Percentiles rank a stretch among this genome's conserved stretches.
These are phyloP conservation scores for Lactuca sativa DNA, from an alignment of 129 eudicot species.

Conservation along the genomic window DNA sequence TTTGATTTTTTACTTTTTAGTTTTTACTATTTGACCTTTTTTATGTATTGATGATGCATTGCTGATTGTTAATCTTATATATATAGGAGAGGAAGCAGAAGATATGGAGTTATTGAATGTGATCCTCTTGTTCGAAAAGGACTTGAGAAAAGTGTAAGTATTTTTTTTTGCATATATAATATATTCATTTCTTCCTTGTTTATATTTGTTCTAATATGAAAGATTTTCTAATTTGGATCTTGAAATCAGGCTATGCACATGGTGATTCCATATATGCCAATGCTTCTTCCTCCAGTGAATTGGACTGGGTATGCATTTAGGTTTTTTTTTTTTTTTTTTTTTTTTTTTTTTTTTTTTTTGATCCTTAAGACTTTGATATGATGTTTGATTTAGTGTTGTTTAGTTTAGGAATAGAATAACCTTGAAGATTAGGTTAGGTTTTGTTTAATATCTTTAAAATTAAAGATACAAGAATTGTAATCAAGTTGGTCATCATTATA, in stretches of 20 bases:
- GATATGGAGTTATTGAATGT: slow-evolving; percentile 93
- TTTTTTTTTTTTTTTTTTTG: background rate
- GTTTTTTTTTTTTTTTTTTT: background rate
- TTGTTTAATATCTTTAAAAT: too few relatives aligned
- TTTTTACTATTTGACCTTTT: background rate
- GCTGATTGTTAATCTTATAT: slow-evolving; percentile 9
- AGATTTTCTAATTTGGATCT: slow-evolving; percentile 6
- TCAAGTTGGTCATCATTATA: background rate
- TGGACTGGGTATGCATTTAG: slow-evolving; percentile 78
- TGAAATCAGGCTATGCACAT: slow-evolving; percentile 85
- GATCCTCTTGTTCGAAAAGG: slow-evolving; percentile 90
- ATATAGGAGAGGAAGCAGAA: slow-evolving; percentile 63
- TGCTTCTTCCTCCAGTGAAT: slow-evolving; percentile 82
- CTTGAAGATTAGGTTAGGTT: too few relatives aligned
- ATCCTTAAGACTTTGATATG: background rate
- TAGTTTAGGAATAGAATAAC: too few relatives aligned
- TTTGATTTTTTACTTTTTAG: background rate
- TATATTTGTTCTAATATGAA: background rate
- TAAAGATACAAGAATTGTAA: background rate
- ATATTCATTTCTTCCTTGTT: background rate
- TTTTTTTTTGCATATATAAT: background rate
- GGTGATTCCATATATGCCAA: slow-evolving; percentile 99
- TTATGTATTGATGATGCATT: background rate
- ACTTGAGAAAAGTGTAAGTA: slow-evolving; percentile 85
- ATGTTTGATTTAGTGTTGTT: background rate